Base-by-base conservation (phyloP, 768 basidiomycete genomes). In the Clavulina sp. region DNA sequence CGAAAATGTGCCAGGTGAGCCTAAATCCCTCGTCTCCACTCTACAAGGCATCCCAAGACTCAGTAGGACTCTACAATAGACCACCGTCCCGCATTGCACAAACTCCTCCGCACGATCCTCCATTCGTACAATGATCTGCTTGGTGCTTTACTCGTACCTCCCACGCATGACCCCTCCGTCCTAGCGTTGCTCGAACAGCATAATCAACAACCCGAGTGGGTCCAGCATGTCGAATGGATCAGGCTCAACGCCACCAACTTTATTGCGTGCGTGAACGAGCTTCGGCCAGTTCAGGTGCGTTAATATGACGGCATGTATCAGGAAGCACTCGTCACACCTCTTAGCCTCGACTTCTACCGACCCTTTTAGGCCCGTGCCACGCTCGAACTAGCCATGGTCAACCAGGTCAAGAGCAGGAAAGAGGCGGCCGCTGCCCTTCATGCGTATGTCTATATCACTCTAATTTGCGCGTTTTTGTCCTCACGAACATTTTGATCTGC, bases 211-310 rank as follows among this genome's bases (percentile, higher is more conserved):
- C 79, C 82, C 26, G 78, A 83, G 54, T 89, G 84, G 83, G 73
- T 77, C 49, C 68, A 75, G 48, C 76, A 81, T 51, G 70, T 83
- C 1, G 82, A 86, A 60, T 87, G 87, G 82, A 81, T 91, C 49
- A 77, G 73, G 7, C 69, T 84, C 1, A 73, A 88, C 50, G 77
- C 77, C 4, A 82, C 86, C 63, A 93, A 92, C 62, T 72, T 93
- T 52, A 85, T 91, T 77, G 84, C 81, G 13, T 83, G 84, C 18
- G 84, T 84, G 33, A 93, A 93, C 60, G 87, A 89, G 59, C 66
- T 92, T 48, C 76, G 89, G 24, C 88, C 87, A 0, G 82, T 89
- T 3, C 88, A 92, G 73, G 86, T 80, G 24, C 26, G 31, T 33
- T 7, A 7, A 49, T 18, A 7, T 18, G 16, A 6, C 13, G 7